These are phyloP conservation scores for Cucurbita argyrosperma DNA, from an alignment of 306 rosid species.

Conservation along the genomic window DNA sequence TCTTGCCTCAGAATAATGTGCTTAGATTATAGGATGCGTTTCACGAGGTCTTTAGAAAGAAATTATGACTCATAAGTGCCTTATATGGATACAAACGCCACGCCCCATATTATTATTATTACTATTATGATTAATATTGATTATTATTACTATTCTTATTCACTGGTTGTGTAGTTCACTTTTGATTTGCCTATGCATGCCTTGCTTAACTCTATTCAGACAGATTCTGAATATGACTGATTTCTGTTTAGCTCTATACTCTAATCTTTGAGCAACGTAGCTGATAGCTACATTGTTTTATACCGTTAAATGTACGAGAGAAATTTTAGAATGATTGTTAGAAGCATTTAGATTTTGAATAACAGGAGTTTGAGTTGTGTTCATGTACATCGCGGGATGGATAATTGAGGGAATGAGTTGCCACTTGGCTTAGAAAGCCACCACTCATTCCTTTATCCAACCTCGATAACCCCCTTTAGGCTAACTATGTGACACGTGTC, in stretches of 20 bases:
- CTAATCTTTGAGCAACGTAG: neutral
- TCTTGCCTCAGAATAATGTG: constrained; percentile 3
- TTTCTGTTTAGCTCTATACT: neutral
- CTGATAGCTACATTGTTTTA: too few relatives aligned
- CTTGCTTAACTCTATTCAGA: neutral
- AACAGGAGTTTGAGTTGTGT: neutral
- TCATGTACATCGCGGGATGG: neutral
- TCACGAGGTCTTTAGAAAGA: neutral
- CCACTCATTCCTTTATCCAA: constrained; percentile 64
- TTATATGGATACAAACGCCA: neutral
- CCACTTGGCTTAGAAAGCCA: constrained; percentile 37
- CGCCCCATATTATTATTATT: neutral
- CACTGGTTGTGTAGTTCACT: neutral
- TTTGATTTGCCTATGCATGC: neutral
- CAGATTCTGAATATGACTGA: neutral
- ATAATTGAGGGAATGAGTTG: constrained; percentile 12
- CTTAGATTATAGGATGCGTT: neutral
- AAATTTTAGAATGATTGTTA: neutral
- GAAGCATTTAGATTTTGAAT: neutral
- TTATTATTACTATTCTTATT: neutral
- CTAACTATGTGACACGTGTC: constrained; percentile 49
- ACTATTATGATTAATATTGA: neutral
- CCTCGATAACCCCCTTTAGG: constrained; percentile 54
- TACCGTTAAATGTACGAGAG: neutral
- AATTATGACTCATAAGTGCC: constrained; percentile 4